Base-by-base conservation (phyloP, 129 eudicot species). In the Arctium lappa region DNA sequence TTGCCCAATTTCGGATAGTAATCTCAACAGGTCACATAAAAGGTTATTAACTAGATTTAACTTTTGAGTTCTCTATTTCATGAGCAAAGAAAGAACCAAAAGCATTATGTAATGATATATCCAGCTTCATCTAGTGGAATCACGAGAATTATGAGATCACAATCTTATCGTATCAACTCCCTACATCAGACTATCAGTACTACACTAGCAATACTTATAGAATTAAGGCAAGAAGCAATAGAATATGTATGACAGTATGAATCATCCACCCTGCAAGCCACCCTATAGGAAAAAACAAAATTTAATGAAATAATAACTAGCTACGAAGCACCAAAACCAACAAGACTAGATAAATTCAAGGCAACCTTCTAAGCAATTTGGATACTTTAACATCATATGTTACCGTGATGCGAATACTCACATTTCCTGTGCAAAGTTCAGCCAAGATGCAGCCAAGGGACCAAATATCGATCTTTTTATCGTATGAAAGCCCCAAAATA, bases 381-480 rank as follows among this genome's bases (percentile, higher is more conserved):
- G 74, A 34, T 2, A 63, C 38, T 37, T 60, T 27, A 63, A 39
- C 39, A 29, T 37, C 74, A 38, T 39, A 78, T 66, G 37, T 39
- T 29, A 42, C 53, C 32, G 46, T 62, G 79, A 62, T 16, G 48
- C 18, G 81, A 81, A 10, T 66, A 88, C 98, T 92, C 76, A 96
- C 99, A 88, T 93, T 96, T 86, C 99, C 99, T 0, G 99, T 93
- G 81, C 99, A 96, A 70, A 96, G 98, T 90, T 96, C 99, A 46
- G 99, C 98, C 89, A 96, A 86, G 83, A 96, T 96, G 94, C 99
- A 96, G n/a, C 99, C 99, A 78, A 96, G 99, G 48, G 99, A 96
- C 99, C 99, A 96, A 56, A 96, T 84, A 83, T 96, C 99, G 44
- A 96, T 96, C 89, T 91, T 96, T 88, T 91, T 93, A 86, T 89